Base-by-base conservation (phyloP, 106 monocot genomes). In the Ottelia alismoides region DNA sequence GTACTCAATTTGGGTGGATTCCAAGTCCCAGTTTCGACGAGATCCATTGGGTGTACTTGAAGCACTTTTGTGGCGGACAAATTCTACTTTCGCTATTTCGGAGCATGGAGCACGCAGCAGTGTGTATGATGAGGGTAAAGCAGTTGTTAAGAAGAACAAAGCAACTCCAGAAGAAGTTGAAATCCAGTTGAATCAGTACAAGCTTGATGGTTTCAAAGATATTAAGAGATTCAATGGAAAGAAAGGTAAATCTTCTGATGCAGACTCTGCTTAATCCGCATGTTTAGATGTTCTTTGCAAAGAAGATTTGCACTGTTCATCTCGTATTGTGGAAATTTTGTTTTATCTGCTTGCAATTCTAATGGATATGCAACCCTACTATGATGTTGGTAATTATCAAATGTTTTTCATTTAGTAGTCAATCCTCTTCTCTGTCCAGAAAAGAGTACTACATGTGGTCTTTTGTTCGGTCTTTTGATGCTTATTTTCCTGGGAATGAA, bases 1-100 rank as follows among this genome's bases (percentile, higher is more conserved):
- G 53, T 90, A 79, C 71, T 89, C 96, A 53, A 98, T 89, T 53
- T 89, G 89, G 96, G 96, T 98, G 28, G 96, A 98, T 35, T 89
- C 93, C 27, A 94, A 94, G 50, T 94, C 88, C 25, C 89, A 98
- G 51, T 79, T 98, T 55, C 57, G 89, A 31, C 78, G 89, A 65
- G 96, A 89, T 58, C 89, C 96, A 60, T 11, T 89, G n/a, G 88
- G 85, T 27, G 78, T 98, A 17, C 62, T 98, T 2, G 89, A 98
- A 64, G 89, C 85, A 57, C 76, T 98, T 69, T 76, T 98, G 47
- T 98, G 96, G 89, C 78, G 77, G 26, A 77, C 76, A 52, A 74
- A 74, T 45, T 85, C 96, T 22, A 43, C 75, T 11, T 69, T 98
- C 56, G 89, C 81, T 5, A 89, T 89, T 44, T 98, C 96, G 40